Percentiles rank a stretch among this genome's conserved stretches.
Evolutionary conservation across 2,329 filamentous ascomycete species (phyloP).

Genomic region (Hypoxylon sp.): DNA sequence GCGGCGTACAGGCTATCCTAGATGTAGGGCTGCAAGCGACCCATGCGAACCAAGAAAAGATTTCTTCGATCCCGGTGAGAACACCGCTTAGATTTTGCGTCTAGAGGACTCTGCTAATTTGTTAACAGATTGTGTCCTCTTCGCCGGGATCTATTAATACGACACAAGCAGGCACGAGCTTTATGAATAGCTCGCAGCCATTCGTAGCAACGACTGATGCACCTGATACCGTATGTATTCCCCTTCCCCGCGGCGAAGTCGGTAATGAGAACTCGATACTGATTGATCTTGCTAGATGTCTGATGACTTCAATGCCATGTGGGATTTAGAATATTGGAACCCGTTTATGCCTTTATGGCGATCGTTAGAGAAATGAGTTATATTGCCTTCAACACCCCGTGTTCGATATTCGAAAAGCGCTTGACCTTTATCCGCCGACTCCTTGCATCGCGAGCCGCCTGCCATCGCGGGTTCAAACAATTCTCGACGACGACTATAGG

Average conservation of each 20-base stretch:
- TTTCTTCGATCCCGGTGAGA: conserved; percentile 45
- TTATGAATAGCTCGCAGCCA: conserved; percentile 37
- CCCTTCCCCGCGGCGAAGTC: no score
- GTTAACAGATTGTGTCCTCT: conserved; percentile 32
- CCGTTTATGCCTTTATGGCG: conserved; percentile 35
- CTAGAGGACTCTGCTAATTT: neutral
- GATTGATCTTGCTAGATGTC: conserved; percentile 33
- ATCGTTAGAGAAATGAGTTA: conserved; percentile 4
- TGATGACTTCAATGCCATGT: conserved; percentile 41
- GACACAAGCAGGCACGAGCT: conserved; percentile 31
- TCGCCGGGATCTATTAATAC: conserved; percentile 33
- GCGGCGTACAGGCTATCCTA: conserved; percentile 52
- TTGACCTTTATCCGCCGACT: neutral
- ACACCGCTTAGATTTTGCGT: neutral
- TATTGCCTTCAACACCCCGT: neutral
- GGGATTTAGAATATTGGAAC: conserved; percentile 46
- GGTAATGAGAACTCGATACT: conserved; percentile 6
- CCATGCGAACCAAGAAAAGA: conserved; percentile 52
- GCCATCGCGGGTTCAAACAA: no score
- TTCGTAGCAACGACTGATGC: conserved; percentile 40
- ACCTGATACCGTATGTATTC: conserved; percentile 36
- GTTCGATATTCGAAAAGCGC: neutral
- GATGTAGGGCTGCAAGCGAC: conserved; percentile 56
- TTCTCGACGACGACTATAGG: conserved; percentile 45
- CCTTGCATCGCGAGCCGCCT: neutral